phyloP scores from a whole-genome alignment of 139 green algal species.

The Yamagishiella unicocca region DNA sequence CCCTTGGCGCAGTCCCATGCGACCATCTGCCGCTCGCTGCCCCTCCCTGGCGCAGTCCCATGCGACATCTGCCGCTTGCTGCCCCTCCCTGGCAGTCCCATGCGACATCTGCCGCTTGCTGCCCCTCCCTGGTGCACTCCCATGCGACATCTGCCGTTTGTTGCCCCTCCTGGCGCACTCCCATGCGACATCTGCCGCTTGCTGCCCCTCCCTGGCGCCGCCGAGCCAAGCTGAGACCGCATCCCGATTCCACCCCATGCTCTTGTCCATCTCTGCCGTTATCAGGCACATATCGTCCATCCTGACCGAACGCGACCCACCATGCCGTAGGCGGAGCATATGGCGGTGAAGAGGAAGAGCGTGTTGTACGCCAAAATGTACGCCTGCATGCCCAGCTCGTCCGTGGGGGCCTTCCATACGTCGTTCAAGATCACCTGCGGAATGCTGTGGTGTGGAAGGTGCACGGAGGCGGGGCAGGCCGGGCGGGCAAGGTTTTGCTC shows the following conservation, averaged over 20 bases:
- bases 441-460: constrained; percentile 40
- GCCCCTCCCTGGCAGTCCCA: no score
- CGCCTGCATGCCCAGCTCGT: constrained; percentile 69
- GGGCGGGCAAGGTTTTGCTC: neutral
- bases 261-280: neutral
- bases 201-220: no score
- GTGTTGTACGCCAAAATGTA: constrained; percentile 87
- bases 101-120: no score
- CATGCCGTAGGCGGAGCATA: constrained; percentile 82
- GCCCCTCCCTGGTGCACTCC: neutral
- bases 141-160: neutral
- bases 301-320: constrained; percentile 52
- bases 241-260: neutral
- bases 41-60: no score
- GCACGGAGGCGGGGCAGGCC: neutral
- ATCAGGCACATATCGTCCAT: neutral
- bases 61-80: no score
- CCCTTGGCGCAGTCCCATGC: no score
- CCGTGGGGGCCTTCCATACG: constrained; percentile 53
- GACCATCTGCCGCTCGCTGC: no score
- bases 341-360: constrained; percentile 86
- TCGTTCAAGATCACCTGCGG: constrained; percentile 51
- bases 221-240: neutral
- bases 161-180: neutral
- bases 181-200: neutral